Evolutionary conservation across 306 rosid genomes (phyloP), one percentile per base, ranked within the genome.

Genomic region (Lupinus albus): DNA sequence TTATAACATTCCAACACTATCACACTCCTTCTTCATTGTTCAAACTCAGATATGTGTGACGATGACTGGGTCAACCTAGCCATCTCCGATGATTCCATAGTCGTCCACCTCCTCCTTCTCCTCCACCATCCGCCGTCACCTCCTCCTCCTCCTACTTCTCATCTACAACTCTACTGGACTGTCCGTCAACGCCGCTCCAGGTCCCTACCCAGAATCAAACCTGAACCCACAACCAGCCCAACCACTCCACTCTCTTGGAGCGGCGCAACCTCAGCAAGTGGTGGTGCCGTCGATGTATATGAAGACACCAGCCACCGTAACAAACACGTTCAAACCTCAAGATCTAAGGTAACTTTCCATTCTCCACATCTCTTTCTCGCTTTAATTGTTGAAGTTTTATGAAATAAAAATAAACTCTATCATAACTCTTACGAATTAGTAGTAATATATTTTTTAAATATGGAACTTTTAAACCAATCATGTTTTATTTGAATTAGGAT

Each of bases 341-440:
- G 95, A 92, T 92, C 95, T 84, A 86, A 87, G 96, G 98, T 92
- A 84, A 89, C 96, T 95, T 92, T 70, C 14, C 81, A 35, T 41
- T 6, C 69, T 36, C 11, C 25, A n/a, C 30, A 3, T 25, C 30
- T 25, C 4, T 25, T 25, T 25, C 30, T 25, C 30, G 2, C 4
- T 25, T 25, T 25, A 25, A 25, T 25, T 3, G 30, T 25, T 25
- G 4, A 0, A 25, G 30, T 25, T 25, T 25, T 25, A 25, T 25
- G 30, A 25, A 25, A 25, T 25, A 25, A 25, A 25, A 25, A 25
- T 25, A 25, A 25, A 25, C 30, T 25, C 30, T 0, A 25, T 25
- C 4, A 25, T 25, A 4, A 25, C 4, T 25, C 2, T 25, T 25
- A 25, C 0, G 30, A 3, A 25, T 25, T 25, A 25, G 30, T n/a